Evolutionary conservation across 805 yeast species (phyloP).

Genomic region (Schwanniomyces vanrijiae): DNA sequence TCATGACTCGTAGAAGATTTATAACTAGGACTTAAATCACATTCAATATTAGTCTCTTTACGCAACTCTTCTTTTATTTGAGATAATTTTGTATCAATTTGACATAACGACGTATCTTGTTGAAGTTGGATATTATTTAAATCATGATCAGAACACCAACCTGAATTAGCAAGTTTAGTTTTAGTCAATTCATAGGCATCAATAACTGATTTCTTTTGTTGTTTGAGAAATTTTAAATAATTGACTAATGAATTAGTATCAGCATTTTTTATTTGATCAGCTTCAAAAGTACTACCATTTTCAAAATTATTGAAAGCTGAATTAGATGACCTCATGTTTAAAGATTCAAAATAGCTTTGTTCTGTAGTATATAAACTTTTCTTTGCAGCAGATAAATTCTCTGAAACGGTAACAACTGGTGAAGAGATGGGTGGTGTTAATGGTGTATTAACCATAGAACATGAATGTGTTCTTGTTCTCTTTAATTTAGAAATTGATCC

Average conservation of each 20-base stretch:
- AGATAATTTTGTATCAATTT: constrained; percentile 36
- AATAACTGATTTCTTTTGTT: constrained; percentile 32
- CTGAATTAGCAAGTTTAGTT: constrained; percentile 30
- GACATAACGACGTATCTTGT: constrained; percentile 34
- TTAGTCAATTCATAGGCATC: constrained; percentile 36
- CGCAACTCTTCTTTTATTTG: constrained; percentile 39
- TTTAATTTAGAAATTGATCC: constrained; percentile 2
- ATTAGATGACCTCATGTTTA: constrained; percentile 9
- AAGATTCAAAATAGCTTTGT: constrained; percentile 33
- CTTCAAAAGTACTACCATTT: background rate
- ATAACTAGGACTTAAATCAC: background rate
- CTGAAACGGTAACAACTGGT: constrained; percentile 40
- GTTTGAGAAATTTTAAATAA: constrained; percentile 30
- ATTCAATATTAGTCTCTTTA: constrained; percentile 23
- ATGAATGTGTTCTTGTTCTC: constrained; percentile 22
- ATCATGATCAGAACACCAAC: constrained; percentile 45
- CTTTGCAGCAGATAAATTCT: constrained; percentile 28
- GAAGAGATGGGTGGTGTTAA: constrained; percentile 31
- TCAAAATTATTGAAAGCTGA: background rate
- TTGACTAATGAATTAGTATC: constrained; percentile 23
- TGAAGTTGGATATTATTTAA: constrained; percentile 39
- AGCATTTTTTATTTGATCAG: constrained; percentile 23
- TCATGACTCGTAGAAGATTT: constrained; percentile 6
- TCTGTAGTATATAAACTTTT: constrained; percentile 30
- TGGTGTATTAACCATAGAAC: constrained; percentile 1